Conservation (phyloP, 805 yeast species). For the Candida patagonica region DNA sequence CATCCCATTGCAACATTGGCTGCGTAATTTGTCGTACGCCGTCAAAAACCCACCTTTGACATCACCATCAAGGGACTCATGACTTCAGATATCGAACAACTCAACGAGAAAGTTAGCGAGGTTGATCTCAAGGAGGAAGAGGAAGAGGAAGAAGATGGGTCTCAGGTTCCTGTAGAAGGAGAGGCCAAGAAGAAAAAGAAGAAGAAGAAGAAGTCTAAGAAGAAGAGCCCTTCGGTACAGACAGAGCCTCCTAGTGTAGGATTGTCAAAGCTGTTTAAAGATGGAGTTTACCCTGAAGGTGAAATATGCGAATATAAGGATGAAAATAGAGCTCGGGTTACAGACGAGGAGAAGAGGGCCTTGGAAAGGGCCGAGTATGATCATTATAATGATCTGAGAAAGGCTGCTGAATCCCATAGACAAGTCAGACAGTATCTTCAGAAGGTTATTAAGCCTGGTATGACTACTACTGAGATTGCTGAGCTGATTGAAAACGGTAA, state of each 20-base stretch:
- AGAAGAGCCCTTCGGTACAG: constrained; percentile 37
- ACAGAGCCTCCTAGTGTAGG: constrained; percentile 45
- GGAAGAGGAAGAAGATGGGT: constrained; percentile 26
- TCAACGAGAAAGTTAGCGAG: constrained; percentile 11
- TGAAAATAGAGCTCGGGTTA: constrained; percentile 63
- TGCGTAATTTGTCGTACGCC: too few relatives aligned
- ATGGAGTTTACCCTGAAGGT: constrained; percentile 75
- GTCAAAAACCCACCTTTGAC: too few relatives aligned
- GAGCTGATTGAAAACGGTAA: constrained; percentile 80
- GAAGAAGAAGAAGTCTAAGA: constrained; percentile 40
- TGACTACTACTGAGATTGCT: constrained; percentile 84
- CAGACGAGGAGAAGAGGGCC: constrained; percentile 80
- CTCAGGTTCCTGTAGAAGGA: constrained; percentile 17
- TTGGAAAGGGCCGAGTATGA: constrained; percentile 51
- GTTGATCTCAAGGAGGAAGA: constrained; percentile 27
- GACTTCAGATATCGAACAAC: too few relatives aligned
- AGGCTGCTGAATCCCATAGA: constrained; percentile 94
- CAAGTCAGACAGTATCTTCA: constrained; percentile 78
- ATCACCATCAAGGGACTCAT: too few relatives aligned
- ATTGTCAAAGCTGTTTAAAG: constrained; percentile 60
- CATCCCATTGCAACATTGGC: too few relatives aligned
- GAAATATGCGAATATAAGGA: constrained; percentile 71
- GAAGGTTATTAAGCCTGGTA: constrained; percentile 73
- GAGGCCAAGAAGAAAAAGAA: constrained; percentile 44
- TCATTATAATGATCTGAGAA: constrained; percentile 81